Percentiles rank a stretch among this genome's conserved stretches.
phyloP scores from a whole-genome alignment of 1,139 yeast genomes.

The Hansenula anomala region DNA sequence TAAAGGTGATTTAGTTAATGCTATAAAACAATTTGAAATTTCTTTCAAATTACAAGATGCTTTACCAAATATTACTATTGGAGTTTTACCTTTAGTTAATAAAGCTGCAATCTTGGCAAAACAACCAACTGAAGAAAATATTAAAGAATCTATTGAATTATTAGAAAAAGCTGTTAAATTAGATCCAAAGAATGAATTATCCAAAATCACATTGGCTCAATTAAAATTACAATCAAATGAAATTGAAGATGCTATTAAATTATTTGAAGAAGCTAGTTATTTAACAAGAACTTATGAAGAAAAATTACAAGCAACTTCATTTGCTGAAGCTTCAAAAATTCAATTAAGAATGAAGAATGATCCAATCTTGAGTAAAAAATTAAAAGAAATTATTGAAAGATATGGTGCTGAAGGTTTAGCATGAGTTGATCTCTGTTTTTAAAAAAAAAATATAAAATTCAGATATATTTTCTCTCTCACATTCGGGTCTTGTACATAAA shows the following conservation, averaged over 20 bases:
- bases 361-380: conserved; percentile 46
- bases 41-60: conserved; percentile 75
- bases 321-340: conserved; percentile 87
- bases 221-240: conserved; percentile 78
- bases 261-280: conserved; percentile 78
- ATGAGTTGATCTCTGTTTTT: background rate
- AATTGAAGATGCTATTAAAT: conserved; percentile 73
- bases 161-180: conserved; percentile 73
- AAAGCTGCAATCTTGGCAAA: conserved; percentile 75
- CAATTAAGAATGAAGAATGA: conserved; percentile 69
- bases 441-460: too few species aligned
- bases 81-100: conserved; percentile 87
- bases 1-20: conserved; percentile 65
- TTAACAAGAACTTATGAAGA: conserved; percentile 84
- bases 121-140: conserved; percentile 44
- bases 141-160: conserved; percentile 61
- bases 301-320: conserved; percentile 86
- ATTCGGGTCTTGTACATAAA: too few species aligned
- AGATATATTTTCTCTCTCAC: too few species aligned
- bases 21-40: conserved; percentile 79
- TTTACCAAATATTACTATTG: conserved; percentile 51
- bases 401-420: conserved; percentile 20
- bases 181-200: conserved; percentile 88
- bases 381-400: conserved; percentile 36
- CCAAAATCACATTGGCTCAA: conserved; percentile 88